Evolutionary conservation across 2,329 filamentous ascomycete species (phyloP).

Genomic region (Aspergillus sp.): DNA sequence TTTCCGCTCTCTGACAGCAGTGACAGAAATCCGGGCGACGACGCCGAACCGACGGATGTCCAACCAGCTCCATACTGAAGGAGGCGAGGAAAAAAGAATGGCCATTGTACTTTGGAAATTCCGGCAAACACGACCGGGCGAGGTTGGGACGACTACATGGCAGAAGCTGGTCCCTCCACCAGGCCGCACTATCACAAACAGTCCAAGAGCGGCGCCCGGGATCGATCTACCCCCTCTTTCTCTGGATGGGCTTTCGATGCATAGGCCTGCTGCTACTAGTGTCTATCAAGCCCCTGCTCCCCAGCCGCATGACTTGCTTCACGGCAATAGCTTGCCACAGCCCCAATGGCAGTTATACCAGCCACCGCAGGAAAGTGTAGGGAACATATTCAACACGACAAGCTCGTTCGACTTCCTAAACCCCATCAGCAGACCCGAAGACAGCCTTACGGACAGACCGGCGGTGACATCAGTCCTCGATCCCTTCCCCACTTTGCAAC

Average conservation of each 20-base stretch:
- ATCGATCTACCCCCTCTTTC: constrained; percentile 26
- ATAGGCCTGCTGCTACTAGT: constrained; percentile 21
- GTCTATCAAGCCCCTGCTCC: constrained; percentile 23
- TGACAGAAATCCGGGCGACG: constrained; percentile 40
- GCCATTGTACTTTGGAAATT: constrained; percentile 44
- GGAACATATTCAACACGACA: constrained; percentile 27
- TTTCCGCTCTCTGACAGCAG: constrained; percentile 37
- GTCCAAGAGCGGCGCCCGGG: constrained; percentile 25
- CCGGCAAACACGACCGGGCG: constrained; percentile 33
- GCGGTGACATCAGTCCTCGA: constrained; percentile 31
- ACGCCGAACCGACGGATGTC: constrained; percentile 21
- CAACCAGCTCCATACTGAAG: constrained; percentile 18
- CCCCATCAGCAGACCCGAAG: constrained; percentile 29
- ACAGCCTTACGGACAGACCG: constrained; percentile 27
- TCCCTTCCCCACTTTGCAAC: constrained; percentile 24
- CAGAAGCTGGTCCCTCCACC: constrained; percentile 34
- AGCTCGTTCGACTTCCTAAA: constrained; percentile 29
- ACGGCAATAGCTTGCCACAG: constrained; percentile 22
- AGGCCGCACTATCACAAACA: constrained; percentile 30
- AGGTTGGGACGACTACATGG: constrained; percentile 41
- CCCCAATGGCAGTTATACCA: constrained; percentile 31
- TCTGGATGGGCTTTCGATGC: constrained; percentile 29
- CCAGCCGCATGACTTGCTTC: constrained; percentile 27
- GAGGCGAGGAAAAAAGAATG: constrained; percentile 29
- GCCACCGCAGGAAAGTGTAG: constrained; percentile 28